Base-by-base conservation (phyloP, 2,329 filamentous ascomycete genomes). In the Basipetospora sp. region DNA sequence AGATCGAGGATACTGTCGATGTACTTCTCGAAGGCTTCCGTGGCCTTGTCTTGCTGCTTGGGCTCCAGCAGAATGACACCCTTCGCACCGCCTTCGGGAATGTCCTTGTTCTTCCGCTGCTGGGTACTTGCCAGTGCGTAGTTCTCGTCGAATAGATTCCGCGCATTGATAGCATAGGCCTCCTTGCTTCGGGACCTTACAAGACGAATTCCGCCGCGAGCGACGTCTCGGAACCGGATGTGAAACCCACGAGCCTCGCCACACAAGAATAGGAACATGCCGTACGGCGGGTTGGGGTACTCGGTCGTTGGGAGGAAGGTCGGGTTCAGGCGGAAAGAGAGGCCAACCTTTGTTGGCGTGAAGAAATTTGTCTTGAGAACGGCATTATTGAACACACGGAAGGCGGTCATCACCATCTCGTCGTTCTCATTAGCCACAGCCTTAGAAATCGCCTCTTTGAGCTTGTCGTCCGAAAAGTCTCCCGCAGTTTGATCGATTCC, bases 101-200 rank as follows among this genome's bases (percentile, higher is more conserved):
- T 98, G 52, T 98, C 90, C 68, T 98, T 98, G 71, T 98, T 98
- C 74, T 98, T 98, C 54, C 90, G 84, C 64, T 98, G 90, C 62
- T 98, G 90, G 0, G 90, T 98, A 61, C 92, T 96, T 46, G 90
- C 88, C 43, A 98, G 73, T 45, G 90, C 92, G 62, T 98, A 98
- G 63, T 98, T 98, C 65, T 98, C 90, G 50, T 98, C 90, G 51
- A 98, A 98, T 45, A 98, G 71, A 41, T 86, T 94, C 42, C 90
- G 80, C 27, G 87, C 87, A 55, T 98, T 98, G 67, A 96, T 96
- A 43, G 80, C 74, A 55, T 94, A 98, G 3, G 87, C 84, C 59
- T 98, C 90, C 58, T 86, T 84, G 62, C 87, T 94, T 50, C 90
- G 77, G 41, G 88, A 96, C 69, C 96, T 96, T 60, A 98, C 90